phyloP scores from a whole-genome alignment of 106 monocot genomes.

The Dendrobium catenatum region DNA sequence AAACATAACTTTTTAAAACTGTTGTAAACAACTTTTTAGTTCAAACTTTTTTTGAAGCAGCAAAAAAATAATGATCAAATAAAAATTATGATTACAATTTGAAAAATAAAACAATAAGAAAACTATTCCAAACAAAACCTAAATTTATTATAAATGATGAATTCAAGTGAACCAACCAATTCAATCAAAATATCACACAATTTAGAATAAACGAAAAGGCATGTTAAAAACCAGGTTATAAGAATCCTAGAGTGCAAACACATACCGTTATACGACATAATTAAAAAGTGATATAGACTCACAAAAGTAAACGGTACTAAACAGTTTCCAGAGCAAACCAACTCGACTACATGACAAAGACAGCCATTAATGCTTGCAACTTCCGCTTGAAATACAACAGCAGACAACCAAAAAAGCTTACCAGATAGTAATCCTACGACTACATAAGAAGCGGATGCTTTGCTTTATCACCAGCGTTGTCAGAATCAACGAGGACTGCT shows the following conservation, averaged over 20 bases:
- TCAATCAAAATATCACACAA: no score
- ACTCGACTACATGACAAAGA: background rate
- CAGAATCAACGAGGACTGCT: background rate
- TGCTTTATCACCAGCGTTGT: background rate
- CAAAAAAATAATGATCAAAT: no score
- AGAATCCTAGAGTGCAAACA: background rate
- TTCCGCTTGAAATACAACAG: background rate
- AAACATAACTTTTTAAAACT: no score
- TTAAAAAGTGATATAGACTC: background rate
- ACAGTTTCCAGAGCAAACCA: background rate
- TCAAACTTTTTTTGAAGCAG: no score
- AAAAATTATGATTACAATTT: no score
- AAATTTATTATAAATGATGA: no score
- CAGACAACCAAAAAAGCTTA: background rate
- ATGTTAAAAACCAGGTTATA: background rate
- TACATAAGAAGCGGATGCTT: background rate
- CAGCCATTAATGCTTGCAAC: background rate
- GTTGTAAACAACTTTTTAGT: no score
- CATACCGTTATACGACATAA: background rate
- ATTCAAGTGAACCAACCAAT: no score
- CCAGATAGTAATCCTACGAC: background rate
- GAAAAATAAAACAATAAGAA: no score
- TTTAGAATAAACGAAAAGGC: background rate
- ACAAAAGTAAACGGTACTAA: background rate
- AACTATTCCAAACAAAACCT: no score